Percentiles rank a stretch among this genome's conserved stretches.
These are phyloP conservation scores for Malus sieversii DNA, from an alignment of 306 rosid genomes.

Conservation along the genomic window DNA sequence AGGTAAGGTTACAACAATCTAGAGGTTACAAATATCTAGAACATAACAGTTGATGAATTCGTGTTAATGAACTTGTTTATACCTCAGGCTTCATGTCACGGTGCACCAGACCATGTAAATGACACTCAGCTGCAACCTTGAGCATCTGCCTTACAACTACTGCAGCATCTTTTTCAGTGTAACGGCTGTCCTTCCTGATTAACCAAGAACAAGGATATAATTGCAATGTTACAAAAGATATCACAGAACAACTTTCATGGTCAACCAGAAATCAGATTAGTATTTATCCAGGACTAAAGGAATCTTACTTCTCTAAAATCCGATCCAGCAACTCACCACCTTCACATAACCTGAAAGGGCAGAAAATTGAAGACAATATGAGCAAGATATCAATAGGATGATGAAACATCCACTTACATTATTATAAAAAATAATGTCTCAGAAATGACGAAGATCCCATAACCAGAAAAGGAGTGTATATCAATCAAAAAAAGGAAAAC, in stretches of 20 bases:
- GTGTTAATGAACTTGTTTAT: conserved; percentile 7
- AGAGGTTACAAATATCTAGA: too few relatives aligned
- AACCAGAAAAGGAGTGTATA: background rate
- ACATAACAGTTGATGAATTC: background rate
- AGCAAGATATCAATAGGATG: background rate
- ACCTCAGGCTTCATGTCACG: conserved; percentile 99
- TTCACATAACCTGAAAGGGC: conserved; percentile 72
- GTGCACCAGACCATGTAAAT: conserved; percentile 96
- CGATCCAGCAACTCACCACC: conserved; percentile 97
- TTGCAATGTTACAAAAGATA: conserved; percentile 4
- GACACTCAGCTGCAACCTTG: conserved; percentile 96
- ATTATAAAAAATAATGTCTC: background rate
- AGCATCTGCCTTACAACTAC: conserved; percentile 98
- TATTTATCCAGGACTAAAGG: conserved; percentile 2
- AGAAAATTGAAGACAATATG: background rate
- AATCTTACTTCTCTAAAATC: conserved; percentile 86
- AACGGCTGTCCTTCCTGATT: conserved; percentile 94
- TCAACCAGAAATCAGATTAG: conserved; percentile 3
- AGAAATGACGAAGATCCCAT: conserved; percentile 5
- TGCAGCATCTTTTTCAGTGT: conserved; percentile 91
- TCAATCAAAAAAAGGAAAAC: conserved; percentile 10
- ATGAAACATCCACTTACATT: background rate
- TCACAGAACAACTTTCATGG: conserved; percentile 1
- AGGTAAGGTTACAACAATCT: conserved; percentile 13
- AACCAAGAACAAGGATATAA: conserved; percentile 21